Conservation (phyloP, 164 flowering plant species). For the Vitis riparia region DNA sequence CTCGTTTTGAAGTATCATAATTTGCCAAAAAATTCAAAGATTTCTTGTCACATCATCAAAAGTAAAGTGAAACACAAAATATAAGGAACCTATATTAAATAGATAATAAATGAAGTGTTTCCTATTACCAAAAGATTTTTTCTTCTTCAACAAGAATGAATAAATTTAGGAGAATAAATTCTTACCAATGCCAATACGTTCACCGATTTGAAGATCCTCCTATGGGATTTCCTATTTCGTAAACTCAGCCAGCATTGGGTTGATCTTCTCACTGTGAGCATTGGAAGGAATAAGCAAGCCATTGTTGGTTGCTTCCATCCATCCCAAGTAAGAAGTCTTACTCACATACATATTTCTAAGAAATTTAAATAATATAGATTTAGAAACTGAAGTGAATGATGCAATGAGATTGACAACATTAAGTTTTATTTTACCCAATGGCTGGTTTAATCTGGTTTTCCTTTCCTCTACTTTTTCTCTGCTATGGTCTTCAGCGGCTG, state of each 20-base stretch:
- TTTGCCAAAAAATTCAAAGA: too few species aligned
- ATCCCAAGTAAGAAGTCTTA: slow-evolving; percentile 9
- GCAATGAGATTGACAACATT: too few species aligned
- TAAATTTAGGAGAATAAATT: slow-evolving; percentile 7
- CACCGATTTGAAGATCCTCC: slow-evolving; percentile 95
- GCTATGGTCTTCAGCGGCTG: too few species aligned
- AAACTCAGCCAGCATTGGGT: slow-evolving; percentile 56
- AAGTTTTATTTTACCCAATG: too few species aligned
- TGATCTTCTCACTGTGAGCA: slow-evolving; percentile 35
- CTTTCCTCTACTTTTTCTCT: too few species aligned
- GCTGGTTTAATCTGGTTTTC: too few species aligned
- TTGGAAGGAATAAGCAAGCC: slow-evolving; percentile 17
- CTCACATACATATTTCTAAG: too few species aligned
- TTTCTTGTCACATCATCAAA: too few species aligned
- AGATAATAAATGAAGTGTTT: background rate
- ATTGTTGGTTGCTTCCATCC: slow-evolving; percentile 22
- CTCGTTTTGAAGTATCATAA: too few species aligned
- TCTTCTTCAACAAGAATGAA: background rate
- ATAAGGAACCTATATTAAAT: background rate
- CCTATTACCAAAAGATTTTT: background rate
- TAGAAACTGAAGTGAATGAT: too few species aligned
- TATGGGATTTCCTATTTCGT: slow-evolving; percentile 91
- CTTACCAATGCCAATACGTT: slow-evolving; percentile 97
- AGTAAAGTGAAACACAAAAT: too few species aligned
- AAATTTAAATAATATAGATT: too few species aligned